Evolutionary conservation across 805 yeast species (phyloP).

Genomic region (Hanseniaspora mollemarum): DNA sequence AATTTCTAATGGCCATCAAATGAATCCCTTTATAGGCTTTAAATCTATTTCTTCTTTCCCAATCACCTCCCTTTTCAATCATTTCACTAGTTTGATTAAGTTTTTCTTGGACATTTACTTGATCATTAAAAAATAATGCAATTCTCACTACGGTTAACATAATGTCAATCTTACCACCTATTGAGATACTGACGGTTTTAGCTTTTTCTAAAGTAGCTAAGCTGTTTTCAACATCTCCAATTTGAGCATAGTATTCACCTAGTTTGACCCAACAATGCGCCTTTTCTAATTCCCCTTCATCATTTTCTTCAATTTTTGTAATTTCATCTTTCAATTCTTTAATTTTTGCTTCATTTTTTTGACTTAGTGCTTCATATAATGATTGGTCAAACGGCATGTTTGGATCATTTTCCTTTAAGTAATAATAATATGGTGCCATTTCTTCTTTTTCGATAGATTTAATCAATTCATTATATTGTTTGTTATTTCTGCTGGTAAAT

Average conservation of each 20-base stretch:
- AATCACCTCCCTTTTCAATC: conserved; percentile 95
- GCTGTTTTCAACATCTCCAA: conserved; percentile 72
- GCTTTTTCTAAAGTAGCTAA: conserved; percentile 57
- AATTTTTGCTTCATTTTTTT: conserved; percentile 46
- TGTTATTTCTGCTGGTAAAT: conserved; percentile 44
- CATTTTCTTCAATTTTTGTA: conserved; percentile 40
- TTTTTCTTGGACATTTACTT: conserved; percentile 52
- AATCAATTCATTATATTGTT: conserved; percentile 28
- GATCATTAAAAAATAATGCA: conserved; percentile 83
- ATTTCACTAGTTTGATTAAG: conserved; percentile 60
- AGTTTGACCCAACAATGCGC: conserved; percentile 65
- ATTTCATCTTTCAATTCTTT: conserved; percentile 36
- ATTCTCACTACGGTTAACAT: conserved; percentile 69
- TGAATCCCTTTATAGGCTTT: conserved; percentile 86
- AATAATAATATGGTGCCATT: conserved; percentile 74
- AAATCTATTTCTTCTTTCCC: conserved; percentile 95
- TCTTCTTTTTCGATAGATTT: conserved; percentile 46
- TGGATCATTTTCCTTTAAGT: conserved; percentile 41
- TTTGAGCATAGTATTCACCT: conserved; percentile 77
- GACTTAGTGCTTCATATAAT: conserved; percentile 40
- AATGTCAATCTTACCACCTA: conserved; percentile 85
- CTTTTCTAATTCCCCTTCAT: conserved; percentile 78
- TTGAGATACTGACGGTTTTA: conserved; percentile 64
- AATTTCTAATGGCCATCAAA: conserved; percentile 71
- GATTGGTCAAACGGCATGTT: conserved; percentile 49